phyloP scores from a whole-genome alignment of 169 alveolate species.

The Eimeria maxima region DNA sequence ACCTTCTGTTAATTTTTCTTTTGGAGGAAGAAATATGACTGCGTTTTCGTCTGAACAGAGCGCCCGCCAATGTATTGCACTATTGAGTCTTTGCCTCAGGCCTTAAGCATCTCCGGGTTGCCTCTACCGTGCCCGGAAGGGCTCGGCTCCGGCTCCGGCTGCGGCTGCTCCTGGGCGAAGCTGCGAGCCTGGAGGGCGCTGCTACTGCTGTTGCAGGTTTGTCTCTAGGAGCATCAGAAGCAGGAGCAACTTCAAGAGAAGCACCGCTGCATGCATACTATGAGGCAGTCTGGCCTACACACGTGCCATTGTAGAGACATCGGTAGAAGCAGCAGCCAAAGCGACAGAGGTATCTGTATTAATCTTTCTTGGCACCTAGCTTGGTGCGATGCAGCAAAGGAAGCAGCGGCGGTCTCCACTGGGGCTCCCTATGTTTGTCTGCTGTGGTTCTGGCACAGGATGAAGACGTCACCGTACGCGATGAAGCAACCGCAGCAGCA shows the following conservation, averaged over 20 bases:
- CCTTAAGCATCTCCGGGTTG: constrained; percentile 50
- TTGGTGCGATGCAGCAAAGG: neutral
- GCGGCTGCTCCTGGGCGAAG: constrained; percentile 32
- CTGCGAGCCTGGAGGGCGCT: constrained; percentile 43
- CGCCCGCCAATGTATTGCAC: neutral
- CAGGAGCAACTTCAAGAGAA: neutral
- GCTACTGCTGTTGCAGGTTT: constrained; percentile 68
- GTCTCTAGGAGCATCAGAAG: neutral
- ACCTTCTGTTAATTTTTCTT: neutral
- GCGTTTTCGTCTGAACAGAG: neutral
- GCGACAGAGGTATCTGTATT: neutral
- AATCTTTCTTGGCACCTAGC: neutral
- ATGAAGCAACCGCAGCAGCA: constrained; percentile 50
- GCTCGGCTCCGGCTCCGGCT: neutral
- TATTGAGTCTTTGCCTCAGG: neutral
- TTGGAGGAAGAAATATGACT: neutral
- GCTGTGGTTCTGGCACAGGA: constrained; percentile 37
- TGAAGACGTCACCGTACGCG: constrained; percentile 40
- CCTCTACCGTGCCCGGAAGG: constrained; percentile 24
- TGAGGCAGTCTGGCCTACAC: neutral
- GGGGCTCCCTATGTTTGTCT: neutral
- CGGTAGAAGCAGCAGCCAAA: neutral
- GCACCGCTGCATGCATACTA: neutral
- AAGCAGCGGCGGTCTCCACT: neutral
- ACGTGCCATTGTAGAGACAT: neutral